Evolutionary conservation across 176 grass and related monocot genomes (phyloP).

Genomic region (Carex cristatella): DNA sequence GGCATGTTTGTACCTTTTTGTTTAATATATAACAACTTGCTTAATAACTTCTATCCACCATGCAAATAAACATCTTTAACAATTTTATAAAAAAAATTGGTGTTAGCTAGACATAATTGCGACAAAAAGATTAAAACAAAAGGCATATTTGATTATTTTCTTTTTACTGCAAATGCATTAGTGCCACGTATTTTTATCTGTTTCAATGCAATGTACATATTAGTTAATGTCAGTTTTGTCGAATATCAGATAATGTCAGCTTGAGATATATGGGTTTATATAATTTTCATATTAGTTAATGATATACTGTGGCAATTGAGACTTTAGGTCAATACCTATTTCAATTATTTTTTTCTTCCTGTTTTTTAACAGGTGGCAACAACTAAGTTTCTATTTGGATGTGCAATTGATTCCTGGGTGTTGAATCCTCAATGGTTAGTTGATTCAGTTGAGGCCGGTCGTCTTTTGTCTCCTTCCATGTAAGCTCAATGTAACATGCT

Average conservation of each 20-base stretch:
- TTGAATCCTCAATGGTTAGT: conserved; percentile 61
- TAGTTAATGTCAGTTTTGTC: not conserved
- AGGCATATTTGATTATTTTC: no score
- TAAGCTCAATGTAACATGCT: conserved; percentile 29
- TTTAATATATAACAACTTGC: no score
- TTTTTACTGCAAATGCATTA: no score
- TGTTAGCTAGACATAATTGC: no score
- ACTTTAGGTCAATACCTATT: not conserved
- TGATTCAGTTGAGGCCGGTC: conserved; percentile 56
- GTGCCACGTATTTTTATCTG: no score
- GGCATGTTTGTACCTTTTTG: no score
- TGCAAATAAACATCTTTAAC: no score
- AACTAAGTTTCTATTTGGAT: conserved; percentile 83
- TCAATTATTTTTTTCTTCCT: not conserved
- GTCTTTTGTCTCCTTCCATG: conserved; percentile 51
- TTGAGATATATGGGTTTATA: not conserved
- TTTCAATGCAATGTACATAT: not conserved
- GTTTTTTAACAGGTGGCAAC: conserved; percentile 64
- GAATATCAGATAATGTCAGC: not conserved
- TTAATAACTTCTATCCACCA: no score
- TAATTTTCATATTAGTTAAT: not conserved
- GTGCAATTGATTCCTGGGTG: conserved; percentile 66
- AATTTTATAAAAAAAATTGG: no score
- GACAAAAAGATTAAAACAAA: no score
- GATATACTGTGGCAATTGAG: not conserved